Percentiles rank a stretch among this genome's conserved stretches.
Conservation (phyloP, 2,329 filamentous ascomycete genomes). For the Cordyceps fumosorosea region DNA sequence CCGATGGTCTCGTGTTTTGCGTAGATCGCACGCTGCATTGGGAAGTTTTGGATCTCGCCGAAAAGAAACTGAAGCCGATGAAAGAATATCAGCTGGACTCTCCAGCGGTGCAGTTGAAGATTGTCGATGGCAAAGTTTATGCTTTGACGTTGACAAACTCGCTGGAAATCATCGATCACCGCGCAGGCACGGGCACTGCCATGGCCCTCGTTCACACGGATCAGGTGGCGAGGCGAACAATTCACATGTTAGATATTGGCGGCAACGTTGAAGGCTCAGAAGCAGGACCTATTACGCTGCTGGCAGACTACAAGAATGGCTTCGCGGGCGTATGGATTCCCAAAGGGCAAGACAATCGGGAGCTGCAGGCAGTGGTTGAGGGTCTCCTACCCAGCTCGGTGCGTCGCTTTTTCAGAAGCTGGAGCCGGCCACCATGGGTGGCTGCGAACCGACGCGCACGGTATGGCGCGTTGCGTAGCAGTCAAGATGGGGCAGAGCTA, state of each 20-base stretch:
- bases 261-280: conserved; percentile 21
- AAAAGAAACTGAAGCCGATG: conserved; percentile 44
- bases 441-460: conserved; percentile 25
- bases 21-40: conserved; percentile 48
- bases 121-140: conserved; percentile 41
- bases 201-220: conserved; percentile 41
- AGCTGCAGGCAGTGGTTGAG: conserved; percentile 46
- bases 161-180: conserved; percentile 47
- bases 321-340: conserved; percentile 47
- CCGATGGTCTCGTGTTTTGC: conserved; percentile 51
- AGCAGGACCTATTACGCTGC: conserved; percentile 36
- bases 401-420: conserved; percentile 46
- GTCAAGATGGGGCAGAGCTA: conserved; percentile 42
- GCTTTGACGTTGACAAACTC: conserved; percentile 50
- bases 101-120: conserved; percentile 41
- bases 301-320: conserved; percentile 41
- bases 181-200: conserved; percentile 27
- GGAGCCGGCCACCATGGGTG: conserved; percentile 47
- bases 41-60: conserved; percentile 43
- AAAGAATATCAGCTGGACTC: conserved; percentile 46
- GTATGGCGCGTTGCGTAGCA: conserved; percentile 38
- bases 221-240: conserved; percentile 34
- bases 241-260: conserved; percentile 42
- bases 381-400: conserved; percentile 51
- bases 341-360: conserved; percentile 31